Percentiles rank a stretch among this genome's conserved stretches.
These are phyloP conservation scores for Gentiana straminea DNA, from an alignment of 257 asterid species.

Conservation along the genomic window DNA sequence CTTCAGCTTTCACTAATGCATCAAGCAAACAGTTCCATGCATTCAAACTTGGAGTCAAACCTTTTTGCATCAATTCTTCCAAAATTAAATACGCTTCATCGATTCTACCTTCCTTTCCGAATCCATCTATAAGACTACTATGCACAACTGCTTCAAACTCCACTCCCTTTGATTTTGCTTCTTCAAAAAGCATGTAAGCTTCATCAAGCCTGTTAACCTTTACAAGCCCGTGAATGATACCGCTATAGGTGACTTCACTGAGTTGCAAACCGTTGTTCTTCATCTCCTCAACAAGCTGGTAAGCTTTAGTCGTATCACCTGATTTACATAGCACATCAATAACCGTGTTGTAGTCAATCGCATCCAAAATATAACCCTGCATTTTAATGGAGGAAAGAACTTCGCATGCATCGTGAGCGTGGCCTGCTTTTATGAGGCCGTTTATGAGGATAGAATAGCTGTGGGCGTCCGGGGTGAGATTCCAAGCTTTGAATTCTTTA, in stretches of 20 bases:
- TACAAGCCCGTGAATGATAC: constrained; percentile 81
- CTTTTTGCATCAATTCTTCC: constrained; percentile 82
- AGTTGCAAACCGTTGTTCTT: constrained; percentile 57
- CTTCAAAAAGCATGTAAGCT: constrained; percentile 93
- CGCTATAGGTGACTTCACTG: constrained; percentile 70
- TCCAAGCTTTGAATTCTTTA: constrained; percentile 46
- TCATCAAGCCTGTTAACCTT: constrained; percentile 82
- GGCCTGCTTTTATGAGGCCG: constrained; percentile 76
- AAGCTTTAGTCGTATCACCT: constrained; percentile 78
- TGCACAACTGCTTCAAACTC: constrained; percentile 51
- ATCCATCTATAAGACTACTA: constrained; percentile 80
- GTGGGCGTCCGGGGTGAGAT: constrained; percentile 57
- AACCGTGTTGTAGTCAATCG: constrained; percentile 65
- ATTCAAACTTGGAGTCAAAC: constrained; percentile 50
- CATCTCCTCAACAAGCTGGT: constrained; percentile 85
- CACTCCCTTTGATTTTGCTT: constrained; percentile 65
- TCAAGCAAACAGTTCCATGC: constrained; percentile 94
- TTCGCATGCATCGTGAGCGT: constrained; percentile 66
- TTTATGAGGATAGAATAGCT: constrained; percentile 76
- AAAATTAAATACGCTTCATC: constrained; percentile 82
- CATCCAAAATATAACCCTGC: constrained; percentile 64
- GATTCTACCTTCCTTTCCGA: constrained; percentile 80
- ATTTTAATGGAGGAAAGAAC: constrained; percentile 66
- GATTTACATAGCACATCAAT: constrained; percentile 82
- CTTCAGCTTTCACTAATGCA: constrained; percentile 78